Evolutionary conservation across 805 yeast species (phyloP).

Genomic region (Suhomyces faveliae): DNA sequence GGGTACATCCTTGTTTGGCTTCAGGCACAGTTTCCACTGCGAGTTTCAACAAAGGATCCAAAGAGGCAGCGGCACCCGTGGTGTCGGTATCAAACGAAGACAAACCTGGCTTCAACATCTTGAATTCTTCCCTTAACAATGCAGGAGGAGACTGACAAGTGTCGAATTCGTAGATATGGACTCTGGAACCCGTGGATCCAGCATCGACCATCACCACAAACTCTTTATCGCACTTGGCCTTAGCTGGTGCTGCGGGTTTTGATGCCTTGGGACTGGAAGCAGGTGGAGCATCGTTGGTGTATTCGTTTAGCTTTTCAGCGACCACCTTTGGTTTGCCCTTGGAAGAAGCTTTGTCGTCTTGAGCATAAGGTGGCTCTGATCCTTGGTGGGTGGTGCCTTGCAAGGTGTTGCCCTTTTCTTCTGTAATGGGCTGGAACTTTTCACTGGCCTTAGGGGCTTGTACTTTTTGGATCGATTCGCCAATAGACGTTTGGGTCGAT

Average conservation of each 20-base stretch:
- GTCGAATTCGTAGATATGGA: slow-evolving; percentile 90
- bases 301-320: slow-evolving; percentile 22
- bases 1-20: slow-evolving; percentile 74
- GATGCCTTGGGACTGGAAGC: neutral
- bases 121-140: slow-evolving; percentile 74
- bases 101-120: slow-evolving; percentile 91
- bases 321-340: slow-evolving; percentile 17
- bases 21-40: slow-evolving; percentile 81
- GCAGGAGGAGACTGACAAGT: slow-evolving; percentile 82
- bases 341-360: slow-evolving; percentile 10
- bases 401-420: slow-evolving; percentile 23
- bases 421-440: slow-evolving; percentile 19
- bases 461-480: slow-evolving; percentile 30
- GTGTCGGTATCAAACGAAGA: slow-evolving; percentile 81
- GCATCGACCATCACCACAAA: slow-evolving; percentile 96
- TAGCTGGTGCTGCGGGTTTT: slow-evolving; percentile 6
- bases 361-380: slow-evolving; percentile 35
- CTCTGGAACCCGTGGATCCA: slow-evolving; percentile 95
- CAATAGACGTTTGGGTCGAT: slow-evolving; percentile 40
- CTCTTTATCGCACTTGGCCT: slow-evolving; percentile 41
- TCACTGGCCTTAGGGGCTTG: slow-evolving; percentile 27
- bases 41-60: slow-evolving; percentile 73
- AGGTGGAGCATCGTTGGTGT: slow-evolving; percentile 1
- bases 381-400: slow-evolving; percentile 36
- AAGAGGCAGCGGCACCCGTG: slow-evolving; percentile 81